A percentile compares a stretch with the other conserved stretches of the same genome.
phyloP scores from a whole-genome alignment of 441 rosid genomes.

The Breynia disticha region DNA sequence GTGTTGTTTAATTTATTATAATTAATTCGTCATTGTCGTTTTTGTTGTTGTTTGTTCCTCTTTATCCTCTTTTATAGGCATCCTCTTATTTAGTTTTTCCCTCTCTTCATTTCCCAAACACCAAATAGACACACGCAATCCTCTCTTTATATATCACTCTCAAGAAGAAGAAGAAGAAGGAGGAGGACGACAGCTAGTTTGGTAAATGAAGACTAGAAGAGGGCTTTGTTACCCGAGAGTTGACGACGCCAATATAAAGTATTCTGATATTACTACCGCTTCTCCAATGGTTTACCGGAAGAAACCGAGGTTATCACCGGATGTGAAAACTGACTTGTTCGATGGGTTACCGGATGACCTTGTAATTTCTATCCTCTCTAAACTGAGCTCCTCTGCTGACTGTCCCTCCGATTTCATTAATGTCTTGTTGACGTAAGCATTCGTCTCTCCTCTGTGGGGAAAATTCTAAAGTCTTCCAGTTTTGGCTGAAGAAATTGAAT shows the following conservation, averaged over 20 bases:
- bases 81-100: slow-evolving; percentile 20
- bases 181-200: no score
- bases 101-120: slow-evolving; percentile 8
- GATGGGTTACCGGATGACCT: slow-evolving; percentile 80
- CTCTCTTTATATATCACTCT: no score
- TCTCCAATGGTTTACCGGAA: slow-evolving; percentile 19
- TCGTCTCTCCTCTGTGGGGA: no score
- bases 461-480: no score
- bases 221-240: slow-evolving; percentile 36
- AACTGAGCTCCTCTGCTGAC: slow-evolving; percentile 45
- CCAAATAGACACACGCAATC: no score
- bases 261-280: slow-evolving; percentile 6
- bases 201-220: slow-evolving; percentile 51
- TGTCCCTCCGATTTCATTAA: slow-evolving; percentile 68
- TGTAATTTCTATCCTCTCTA: slow-evolving; percentile 52
- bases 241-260: slow-evolving; percentile 20
- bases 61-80: slow-evolving; percentile 23
- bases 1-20: background rate
- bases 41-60: slow-evolving; percentile 15
- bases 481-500: background rate
- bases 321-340: slow-evolving; percentile 31
- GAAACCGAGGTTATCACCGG: slow-evolving; percentile 26
- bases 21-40: slow-evolving; percentile 23
- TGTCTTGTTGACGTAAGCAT: slow-evolving; percentile 55
- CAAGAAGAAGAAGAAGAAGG: background rate